Evolutionary conservation across 2,329 filamentous ascomycete species (phyloP).

Genomic region (Septoria linicola): DNA sequence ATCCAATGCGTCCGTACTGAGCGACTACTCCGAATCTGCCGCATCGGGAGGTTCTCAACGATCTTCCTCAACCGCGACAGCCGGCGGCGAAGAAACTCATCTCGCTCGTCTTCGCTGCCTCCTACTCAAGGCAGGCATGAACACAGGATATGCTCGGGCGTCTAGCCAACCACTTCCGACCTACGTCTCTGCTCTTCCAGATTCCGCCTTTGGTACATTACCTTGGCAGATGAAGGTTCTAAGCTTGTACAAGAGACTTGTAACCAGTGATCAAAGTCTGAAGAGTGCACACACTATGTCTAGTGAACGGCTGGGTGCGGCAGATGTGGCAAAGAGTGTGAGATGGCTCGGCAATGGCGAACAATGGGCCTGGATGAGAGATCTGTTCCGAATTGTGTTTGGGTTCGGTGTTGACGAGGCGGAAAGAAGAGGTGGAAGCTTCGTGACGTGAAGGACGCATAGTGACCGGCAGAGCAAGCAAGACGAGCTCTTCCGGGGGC

Average conservation of each 20-base stretch:
- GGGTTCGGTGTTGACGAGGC: slow-evolving; percentile 80
- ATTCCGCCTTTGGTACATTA: slow-evolving; percentile 73
- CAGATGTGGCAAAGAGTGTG: slow-evolving; percentile 79
- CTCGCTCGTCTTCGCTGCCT: slow-evolving; percentile 75
- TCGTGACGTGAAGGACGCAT: slow-evolving; percentile 18
- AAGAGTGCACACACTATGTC: slow-evolving; percentile 57
- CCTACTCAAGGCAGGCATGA: slow-evolving; percentile 79
- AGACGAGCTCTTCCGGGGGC: too few relatives aligned
- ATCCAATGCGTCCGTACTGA: slow-evolving; percentile 71
- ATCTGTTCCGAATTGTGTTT: slow-evolving; percentile 81
- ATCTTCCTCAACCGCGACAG: slow-evolving; percentile 70
- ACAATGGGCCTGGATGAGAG: slow-evolving; percentile 75
- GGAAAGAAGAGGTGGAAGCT: slow-evolving; percentile 27
- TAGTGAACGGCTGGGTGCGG: slow-evolving; percentile 61
- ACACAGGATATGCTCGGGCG: slow-evolving; percentile 72
- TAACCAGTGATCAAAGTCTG: slow-evolving; percentile 70
- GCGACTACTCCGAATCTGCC: slow-evolving; percentile 70
- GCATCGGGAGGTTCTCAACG: slow-evolving; percentile 55
- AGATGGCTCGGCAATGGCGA: slow-evolving; percentile 69
- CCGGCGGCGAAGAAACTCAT: slow-evolving; percentile 70
- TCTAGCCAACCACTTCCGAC: slow-evolving; percentile 60
- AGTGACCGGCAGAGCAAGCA: neutral
- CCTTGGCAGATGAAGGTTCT: slow-evolving; percentile 70
- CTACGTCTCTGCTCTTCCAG: slow-evolving; percentile 73
- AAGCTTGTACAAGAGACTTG: slow-evolving; percentile 75